Base-by-base conservation (phyloP, 176 grass and related monocot species). In the Bonia amplexicaulis region DNA sequence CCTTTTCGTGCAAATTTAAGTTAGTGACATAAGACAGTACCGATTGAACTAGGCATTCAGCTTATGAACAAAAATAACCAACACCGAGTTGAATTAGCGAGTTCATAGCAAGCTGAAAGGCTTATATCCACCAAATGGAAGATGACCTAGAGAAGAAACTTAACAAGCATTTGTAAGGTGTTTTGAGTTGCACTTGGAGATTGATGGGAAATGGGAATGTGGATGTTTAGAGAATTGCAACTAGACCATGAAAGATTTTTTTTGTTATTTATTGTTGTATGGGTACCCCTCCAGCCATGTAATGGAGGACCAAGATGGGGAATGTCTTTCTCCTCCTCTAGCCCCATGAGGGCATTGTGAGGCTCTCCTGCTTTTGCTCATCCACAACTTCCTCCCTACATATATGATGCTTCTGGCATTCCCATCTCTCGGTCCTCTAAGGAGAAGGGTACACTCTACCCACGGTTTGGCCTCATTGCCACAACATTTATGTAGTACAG, bases 51-150 rank as follows among this genome's bases (percentile, higher is more conserved):
- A 66, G 47, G 57, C 45, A 57, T 86, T 90, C 20, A 46, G 31
- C 12, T 52, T 58, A 67, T 45, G 27, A 47, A 78, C 27, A 66
- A 73, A 78, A 77, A 66, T 69, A 65, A 54, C 33, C 11, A 47
- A 64, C 35, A 22, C 20, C 20, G 2, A 57, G 53, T 45, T 67
- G 48, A 42, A 73, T 23, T 65, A 48, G 16, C 60, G 44, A 78
- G 33, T 72, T 78, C 45, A 83, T 83, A 83, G 54, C 55, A 74
- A 44, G 20, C 37, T 67, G 49, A 60, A 83, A 66, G n/a, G 25
- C 59, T 59, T 89, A 62, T 67, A 84, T 53, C 76, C 69, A 74
- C 27, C 49, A 74, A 49, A 83, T 83, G 52, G 27, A 85, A 84
- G 25, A 73, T 58, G 61, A 46, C 66, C 25, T 57, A 74, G 62